Base-by-base conservation (phyloP, 2,329 filamentous ascomycete species). In the Aspergillus quadrilineatus region DNA sequence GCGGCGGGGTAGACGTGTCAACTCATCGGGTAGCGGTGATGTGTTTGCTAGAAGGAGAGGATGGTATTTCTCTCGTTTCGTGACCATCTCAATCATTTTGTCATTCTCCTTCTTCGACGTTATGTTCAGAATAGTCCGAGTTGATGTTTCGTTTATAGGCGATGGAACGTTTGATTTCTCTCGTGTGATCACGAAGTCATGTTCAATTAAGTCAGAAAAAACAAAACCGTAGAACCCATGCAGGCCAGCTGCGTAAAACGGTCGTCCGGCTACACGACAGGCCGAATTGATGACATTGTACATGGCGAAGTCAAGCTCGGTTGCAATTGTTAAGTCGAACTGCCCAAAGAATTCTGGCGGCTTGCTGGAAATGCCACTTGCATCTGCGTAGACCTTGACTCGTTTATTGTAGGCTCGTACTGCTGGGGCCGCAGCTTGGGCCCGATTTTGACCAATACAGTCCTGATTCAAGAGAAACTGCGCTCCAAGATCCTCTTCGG, bases 161-260 rank as follows among this genome's bases (percentile, higher is more conserved):
- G 82, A 80, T 17, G 84, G 70, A 10, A 89, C 78, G 68, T 97
- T 97, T 56, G 89, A 87, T 61, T 88, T 87, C 59, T 90, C 86
- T 56, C 94, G 87, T 77, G 96, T 88, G 59, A 99, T 88, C 58
- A 94, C 85, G 69, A 91, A 99, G 67, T 92, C 87, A 73, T 99
- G 94, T 67, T 87, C 83, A 64, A 96, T 91, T 22, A 99, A 82
- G 72, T 99, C 94, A 56, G 89, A 89, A 72, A 99, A 99, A 63
- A 96, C 89, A 77, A 90, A 99, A 55, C 94, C 94, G 72, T 95
- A 97, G 71, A 96, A 83, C 48, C 94, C 94, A 70, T 97, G 90
- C 2, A 89, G 85, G 50, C 87, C 88, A 36, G 92, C 89, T 8
- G 91, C 91, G 75, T 99, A 99, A 74, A 97, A 97, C 9, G 92